Base-by-base conservation (phyloP, 1,284 basidiomycete species). In the Pterulicium gracile region DNA sequence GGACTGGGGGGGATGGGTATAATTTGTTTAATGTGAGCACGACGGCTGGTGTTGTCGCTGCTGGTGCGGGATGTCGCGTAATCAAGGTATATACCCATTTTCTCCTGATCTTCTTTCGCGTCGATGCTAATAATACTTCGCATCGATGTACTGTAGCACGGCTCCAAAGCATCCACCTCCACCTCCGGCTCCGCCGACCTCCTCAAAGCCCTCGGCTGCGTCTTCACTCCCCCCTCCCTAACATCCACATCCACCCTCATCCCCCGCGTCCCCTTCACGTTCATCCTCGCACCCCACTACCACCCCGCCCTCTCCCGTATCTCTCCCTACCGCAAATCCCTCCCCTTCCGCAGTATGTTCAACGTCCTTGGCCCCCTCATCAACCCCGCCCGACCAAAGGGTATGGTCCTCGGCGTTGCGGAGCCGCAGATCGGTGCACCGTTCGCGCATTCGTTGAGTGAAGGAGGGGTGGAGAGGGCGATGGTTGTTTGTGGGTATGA, bases 11-110 rank as follows among this genome's bases (percentile, higher is more conserved):
- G 10, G 95, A 98, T 65, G 94, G 94, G 0, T 83, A 95, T 66
- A 91, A 98, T 58, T 88, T 95, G 0, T 98, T 95, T 74, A 98
- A 98, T 61, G 94, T 98, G 40, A 95, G 91, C 57, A 98, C 95
- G 0, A 88, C 92, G 0, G 95, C 95, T 1, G 93, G 81, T 2
- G 79, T 98, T 50, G 90, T 98, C 15, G 94, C 94, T 19, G 92
- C 92, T 15, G 95, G 95, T 13, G 89, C 93, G 0, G 95, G 95
- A 13, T 88, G 90, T 1, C 74, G 91, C 44, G 90, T 98, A 0
- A 82, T 93, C 64, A 98, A 98, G 73, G 91, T 92, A 58, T 52
- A 73, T 52, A 12, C 20, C 14, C 2, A 40, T 23, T 21, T 34
- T 18, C 27, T 17, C 10, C 5, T 42, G 15, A 34, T 21, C 45